Conservation (phyloP, 768 basidiomycete genomes). For the Lactifluus hygrophoroides region DNA sequence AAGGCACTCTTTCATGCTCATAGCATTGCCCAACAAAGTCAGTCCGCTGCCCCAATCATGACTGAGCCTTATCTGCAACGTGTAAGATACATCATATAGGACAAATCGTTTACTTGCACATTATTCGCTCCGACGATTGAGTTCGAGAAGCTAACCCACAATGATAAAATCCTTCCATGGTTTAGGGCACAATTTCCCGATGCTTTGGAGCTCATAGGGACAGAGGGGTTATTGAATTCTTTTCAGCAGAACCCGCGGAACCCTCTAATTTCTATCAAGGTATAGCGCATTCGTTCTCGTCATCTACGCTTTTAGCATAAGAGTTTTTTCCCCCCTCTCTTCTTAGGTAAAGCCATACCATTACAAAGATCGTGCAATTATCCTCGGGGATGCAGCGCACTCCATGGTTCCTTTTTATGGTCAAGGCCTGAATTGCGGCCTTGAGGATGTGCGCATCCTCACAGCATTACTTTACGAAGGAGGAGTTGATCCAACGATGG, state of each 20-base stretch:
- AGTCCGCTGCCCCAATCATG: conserved; percentile 27
- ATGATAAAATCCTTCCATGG: conserved; percentile 56
- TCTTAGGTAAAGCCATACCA: conserved; percentile 78
- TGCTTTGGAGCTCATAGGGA: conserved; percentile 79
- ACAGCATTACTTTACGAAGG: conserved; percentile 64
- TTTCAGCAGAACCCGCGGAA: conserved; percentile 81
- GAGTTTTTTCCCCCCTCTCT: background rate
- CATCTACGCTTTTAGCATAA: background rate
- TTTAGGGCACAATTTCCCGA: conserved; percentile 83
- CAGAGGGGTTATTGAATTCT: conserved; percentile 64
- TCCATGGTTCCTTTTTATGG: conserved; percentile 99
- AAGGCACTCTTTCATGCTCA: conserved; percentile 98
- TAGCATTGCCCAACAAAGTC: conserved; percentile 96
- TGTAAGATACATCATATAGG: conserved; percentile 33
- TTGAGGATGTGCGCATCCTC: conserved; percentile 93
- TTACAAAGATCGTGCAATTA: conserved; percentile 77
- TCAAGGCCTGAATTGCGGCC: conserved; percentile 94
- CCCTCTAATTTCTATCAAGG: conserved; percentile 88
- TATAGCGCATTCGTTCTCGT: conserved; percentile 33
- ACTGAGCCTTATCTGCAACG: conserved; percentile 15
- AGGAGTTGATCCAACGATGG: conserved; percentile 44
- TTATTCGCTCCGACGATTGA: conserved; percentile 81
- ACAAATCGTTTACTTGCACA: conserved; percentile 95
- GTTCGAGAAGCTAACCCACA: conserved; percentile 56
- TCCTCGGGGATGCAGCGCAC: conserved; percentile 93